Evolutionary conservation across 306 rosid species (phyloP).

Genomic region (Ziziphus jujuba): DNA sequence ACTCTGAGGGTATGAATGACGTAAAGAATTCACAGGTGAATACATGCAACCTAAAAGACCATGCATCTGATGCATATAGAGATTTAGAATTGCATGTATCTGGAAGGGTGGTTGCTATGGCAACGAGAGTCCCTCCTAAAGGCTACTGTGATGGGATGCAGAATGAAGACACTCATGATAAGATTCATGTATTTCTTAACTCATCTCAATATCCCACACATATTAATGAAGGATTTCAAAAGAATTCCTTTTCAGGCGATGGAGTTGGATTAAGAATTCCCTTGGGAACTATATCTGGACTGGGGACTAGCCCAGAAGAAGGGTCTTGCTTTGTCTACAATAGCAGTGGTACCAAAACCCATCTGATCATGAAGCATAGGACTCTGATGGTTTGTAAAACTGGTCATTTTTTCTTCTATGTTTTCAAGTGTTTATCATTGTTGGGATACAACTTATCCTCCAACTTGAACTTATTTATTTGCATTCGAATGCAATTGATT

Average conservation of each 20-base stretch:
- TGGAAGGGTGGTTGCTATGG: constrained; percentile 76
- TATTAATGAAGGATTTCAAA: constrained; percentile 25
- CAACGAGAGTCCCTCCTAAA: constrained; percentile 66
- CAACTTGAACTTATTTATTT: no score
- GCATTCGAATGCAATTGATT: no score
- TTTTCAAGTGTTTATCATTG: constrained; percentile 8
- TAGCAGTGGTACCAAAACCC: constrained; percentile 69
- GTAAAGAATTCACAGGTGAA: constrained; percentile 30
- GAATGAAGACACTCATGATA: constrained; percentile 58
- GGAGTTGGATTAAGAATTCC: constrained; percentile 48
- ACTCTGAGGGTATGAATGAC: constrained; percentile 19
- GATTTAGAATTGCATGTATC: constrained; percentile 80
- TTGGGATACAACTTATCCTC: background rate
- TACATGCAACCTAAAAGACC: constrained; percentile 26
- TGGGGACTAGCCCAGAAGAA: constrained; percentile 81
- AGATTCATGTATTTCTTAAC: constrained; percentile 69
- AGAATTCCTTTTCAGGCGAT: constrained; percentile 31
- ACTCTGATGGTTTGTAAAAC: constrained; percentile 71
- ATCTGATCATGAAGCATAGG: constrained; percentile 84
- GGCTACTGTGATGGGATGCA: constrained; percentile 30
- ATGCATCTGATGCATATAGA: constrained; percentile 59
- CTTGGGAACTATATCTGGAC: constrained; percentile 83
- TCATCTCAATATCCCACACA: constrained; percentile 37
- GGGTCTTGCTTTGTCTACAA: constrained; percentile 78
- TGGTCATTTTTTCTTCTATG: constrained; percentile 23